Base-by-base conservation (phyloP, 2,329 filamentous ascomycete genomes). In the Sporothrix brunneoviolacea region DNA sequence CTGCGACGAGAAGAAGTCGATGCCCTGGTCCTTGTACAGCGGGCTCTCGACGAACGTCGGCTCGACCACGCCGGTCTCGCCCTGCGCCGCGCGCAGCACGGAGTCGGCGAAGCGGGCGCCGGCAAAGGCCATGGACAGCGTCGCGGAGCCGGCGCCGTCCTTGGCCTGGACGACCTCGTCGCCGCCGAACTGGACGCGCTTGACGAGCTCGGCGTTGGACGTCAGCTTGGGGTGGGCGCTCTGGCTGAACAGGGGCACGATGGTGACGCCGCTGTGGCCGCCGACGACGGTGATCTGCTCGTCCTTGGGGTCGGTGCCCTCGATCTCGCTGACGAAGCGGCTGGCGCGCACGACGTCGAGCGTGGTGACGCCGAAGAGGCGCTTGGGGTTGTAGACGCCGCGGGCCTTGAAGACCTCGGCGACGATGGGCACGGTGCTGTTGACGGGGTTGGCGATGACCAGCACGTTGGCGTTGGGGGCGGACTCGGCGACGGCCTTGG, bases 141-240 rank as follows among this genome's bases (percentile, higher is more conserved):
- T 97, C 68, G 91, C 91, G 61, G 90, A 96, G 64, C 91, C 91
- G 65, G 91, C 90, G 72, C 91, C 93, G 68, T 91, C 91, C 87
- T 97, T 97, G 74, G 91, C 93, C 83, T 96, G 82, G 76, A 97
- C 91, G 61, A 97, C 91, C 84, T 97, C 91, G 70, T 97, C 91
- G 79, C 91, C 91, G 72, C 93, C 91, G 70, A 97, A 97, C 78
- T 97, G 91, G 66, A 97, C 93, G 70, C 93, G 91, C 72, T 91
- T 83, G 74, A 97, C 77, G 64, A 97, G 88, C 56, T 80, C 79
- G 65, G 82, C 76, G 71, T 90, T 77, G 70, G 88, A 85, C 63
- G 81, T 76, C 64, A 97, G 88, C 65, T 88, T 82, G 64, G 84
- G 77, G 82, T 95, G 87, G 72, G 77, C 85, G 71, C 87, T 89